Evolutionary conservation across 2,329 filamentous ascomycete genomes (phyloP), one percentile per base, ranked within the genome.

Genomic region (Chrysoporthe puriensis): DNA sequence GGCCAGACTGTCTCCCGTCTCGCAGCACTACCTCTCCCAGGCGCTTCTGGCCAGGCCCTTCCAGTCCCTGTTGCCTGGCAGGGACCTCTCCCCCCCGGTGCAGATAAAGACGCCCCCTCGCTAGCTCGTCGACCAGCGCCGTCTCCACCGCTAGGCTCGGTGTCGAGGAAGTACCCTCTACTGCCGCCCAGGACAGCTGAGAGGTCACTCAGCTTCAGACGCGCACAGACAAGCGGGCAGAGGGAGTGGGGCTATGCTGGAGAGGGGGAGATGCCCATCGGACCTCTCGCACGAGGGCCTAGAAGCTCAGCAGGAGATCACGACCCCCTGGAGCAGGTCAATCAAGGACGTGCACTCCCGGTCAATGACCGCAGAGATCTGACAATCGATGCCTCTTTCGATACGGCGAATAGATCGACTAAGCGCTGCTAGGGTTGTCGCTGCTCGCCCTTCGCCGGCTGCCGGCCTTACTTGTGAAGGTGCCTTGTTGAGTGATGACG

Each of bases 101-200:
- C 50, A 54, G 32, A 54, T 54, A 54, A 34, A 32, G 50, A 32
- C 50, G 48, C 9, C 9, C 48, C 26, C n/a, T 9, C 50, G 32
- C 50, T 54, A 54, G 50, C 50, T 54, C 50, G 50, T 54, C 50
- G 50, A 54, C 50, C 4, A 21, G 50, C 50, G 50, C 50, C 26
- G 14, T 32, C 50, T 54, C 50, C 50, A 32, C 50, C 50, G 4
- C 50, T 54, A 54, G 50, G 50, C 50, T 34, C 4, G 50, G 4
- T 54, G 50, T 1, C 16, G 50, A 32, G 21, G 21, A 54, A 54
- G 50, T 54, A 54, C 50, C 50, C 26, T 54, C 50, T 54, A 54
- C 50, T 26, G 32, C 50, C 32, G 50, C 6, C 16, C 21, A 32
- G 8, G 11, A 21, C 50, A 54, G 50, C 50, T 54, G 50, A 34